These are phyloP conservation scores for Borealophlyctis nickersoniae DNA, from an alignment of 192 early-diverging fungal genomes.

Conservation along the genomic window DNA sequence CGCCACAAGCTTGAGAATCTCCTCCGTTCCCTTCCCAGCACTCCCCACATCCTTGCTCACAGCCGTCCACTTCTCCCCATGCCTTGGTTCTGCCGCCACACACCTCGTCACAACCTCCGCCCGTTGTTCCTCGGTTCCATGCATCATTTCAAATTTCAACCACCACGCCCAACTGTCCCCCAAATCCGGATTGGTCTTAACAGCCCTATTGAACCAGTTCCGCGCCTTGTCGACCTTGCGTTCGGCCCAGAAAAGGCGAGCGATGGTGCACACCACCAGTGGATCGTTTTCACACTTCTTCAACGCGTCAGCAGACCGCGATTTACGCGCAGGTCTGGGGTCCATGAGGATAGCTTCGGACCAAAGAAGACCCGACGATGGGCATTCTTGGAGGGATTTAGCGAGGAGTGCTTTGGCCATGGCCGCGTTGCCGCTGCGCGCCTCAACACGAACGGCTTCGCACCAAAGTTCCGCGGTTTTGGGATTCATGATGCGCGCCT, in stretches of 20 bases:
- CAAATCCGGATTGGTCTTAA: conserved; percentile 75
- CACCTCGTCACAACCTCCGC: conserved; percentile 65
- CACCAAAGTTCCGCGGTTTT: conserved; percentile 80
- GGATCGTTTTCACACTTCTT: conserved; percentile 89
- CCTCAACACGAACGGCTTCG: conserved; percentile 76
- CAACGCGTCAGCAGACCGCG: conserved; percentile 83
- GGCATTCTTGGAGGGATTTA: conserved; percentile 93
- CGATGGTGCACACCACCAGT: conserved; percentile 73
- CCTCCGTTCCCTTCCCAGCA: conserved; percentile 62
- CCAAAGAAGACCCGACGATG: conserved; percentile 81
- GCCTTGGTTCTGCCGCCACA: conserved; percentile 74
- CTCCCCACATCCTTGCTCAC: conserved; percentile 76
- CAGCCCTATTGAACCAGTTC: conserved; percentile 84
- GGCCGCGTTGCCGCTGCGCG: conserved; percentile 63
- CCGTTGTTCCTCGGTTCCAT: conserved; percentile 62
- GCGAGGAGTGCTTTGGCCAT: conserved; percentile 75
- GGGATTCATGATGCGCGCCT: conserved; percentile 78
- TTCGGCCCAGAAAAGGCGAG: conserved; percentile 91
- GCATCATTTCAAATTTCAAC: conserved; percentile 82
- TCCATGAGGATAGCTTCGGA: conserved; percentile 83
- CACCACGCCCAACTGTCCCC: conserved; percentile 97
- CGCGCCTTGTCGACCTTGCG: conserved; percentile 90
- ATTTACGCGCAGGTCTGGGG: conserved; percentile 80
- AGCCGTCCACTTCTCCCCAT: conserved; percentile 85
- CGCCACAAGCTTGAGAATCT: conserved; percentile 48